A percentile compares a stretch with the other conserved stretches of the same genome.
Conservation (phyloP, 257 asterid genomes). For the Scutellaria barbata region DNA sequence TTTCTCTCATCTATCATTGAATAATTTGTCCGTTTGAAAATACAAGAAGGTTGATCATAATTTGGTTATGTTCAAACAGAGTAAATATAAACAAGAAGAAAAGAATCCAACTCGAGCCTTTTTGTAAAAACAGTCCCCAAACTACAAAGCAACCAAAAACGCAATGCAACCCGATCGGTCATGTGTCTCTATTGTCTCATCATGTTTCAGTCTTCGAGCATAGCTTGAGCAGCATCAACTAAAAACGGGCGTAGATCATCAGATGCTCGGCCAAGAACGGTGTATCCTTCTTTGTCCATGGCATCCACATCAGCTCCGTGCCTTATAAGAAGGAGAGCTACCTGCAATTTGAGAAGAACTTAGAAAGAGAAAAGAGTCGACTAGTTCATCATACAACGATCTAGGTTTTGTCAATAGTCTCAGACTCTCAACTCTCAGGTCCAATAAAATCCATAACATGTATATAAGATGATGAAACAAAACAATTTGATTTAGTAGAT, state of each 20-base stretch:
- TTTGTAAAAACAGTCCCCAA: constrained; percentile 16
- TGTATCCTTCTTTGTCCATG: constrained; percentile 90
- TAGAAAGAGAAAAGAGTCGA: neutral
- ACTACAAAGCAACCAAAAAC: constrained; percentile 24
- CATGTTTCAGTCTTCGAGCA: constrained; percentile 72
- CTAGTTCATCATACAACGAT: neutral
- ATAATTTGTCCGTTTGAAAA: too few species aligned
- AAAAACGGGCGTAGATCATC: constrained; percentile 61
- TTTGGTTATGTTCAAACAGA: too few species aligned
- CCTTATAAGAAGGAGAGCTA: constrained; percentile 86
- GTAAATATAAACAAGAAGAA: neutral
- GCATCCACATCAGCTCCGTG: constrained; percentile 94
- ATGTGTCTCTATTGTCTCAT: too few species aligned
- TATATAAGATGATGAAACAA: constrained; percentile 19
- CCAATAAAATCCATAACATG: neutral
- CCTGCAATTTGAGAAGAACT: constrained; percentile 52
- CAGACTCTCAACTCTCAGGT: too few species aligned
- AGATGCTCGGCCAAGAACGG: constrained; percentile 88
- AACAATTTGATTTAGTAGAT: constrained; percentile 3
- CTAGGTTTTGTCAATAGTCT: too few species aligned
- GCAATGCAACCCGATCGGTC: constrained; percentile 11
- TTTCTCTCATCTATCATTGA: neutral
- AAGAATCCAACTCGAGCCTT: constrained; percentile 3
- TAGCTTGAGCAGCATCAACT: constrained; percentile 86
- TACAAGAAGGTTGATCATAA: too few species aligned